Percentiles rank a stretch among this genome's conserved stretches.
phyloP scores from a whole-genome alignment of 495 filamentous ascomycete species.

The Penicillium cosmopolitanum region DNA sequence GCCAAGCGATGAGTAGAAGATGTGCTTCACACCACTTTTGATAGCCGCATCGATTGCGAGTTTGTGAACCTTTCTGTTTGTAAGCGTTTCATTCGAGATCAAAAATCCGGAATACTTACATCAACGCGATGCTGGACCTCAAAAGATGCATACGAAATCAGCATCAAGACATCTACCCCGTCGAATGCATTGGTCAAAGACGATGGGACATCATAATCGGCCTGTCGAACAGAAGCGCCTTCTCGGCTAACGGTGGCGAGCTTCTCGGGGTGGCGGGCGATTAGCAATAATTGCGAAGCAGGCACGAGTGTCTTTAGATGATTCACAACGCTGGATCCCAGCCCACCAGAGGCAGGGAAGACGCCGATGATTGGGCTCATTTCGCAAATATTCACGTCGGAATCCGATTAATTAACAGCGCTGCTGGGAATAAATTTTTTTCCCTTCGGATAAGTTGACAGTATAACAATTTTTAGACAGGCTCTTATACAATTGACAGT shows the following conservation, averaged over 20 bases:
- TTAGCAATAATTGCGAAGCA: constrained; percentile 43
- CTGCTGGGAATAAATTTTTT: too few species aligned
- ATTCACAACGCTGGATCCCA: constrained; percentile 50
- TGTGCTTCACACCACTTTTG: constrained; percentile 59
- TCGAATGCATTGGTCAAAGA: constrained; percentile 41
- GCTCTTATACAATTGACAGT: too few species aligned
- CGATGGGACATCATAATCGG: constrained; percentile 40
- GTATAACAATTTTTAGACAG: too few species aligned
- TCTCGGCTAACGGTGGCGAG: constrained; percentile 22
- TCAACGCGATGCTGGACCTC: constrained; percentile 40
- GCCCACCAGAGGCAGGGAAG: constrained; percentile 55
- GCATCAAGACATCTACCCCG: constrained; percentile 38
- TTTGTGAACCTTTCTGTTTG: constrained; percentile 42
- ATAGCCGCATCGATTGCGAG: constrained; percentile 61
- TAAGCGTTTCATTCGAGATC: constrained; percentile 3
- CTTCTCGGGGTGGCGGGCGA: constrained; percentile 50
- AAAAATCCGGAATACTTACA: constrained; percentile 16
- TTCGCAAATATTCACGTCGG: neutral
- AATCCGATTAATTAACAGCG: too few species aligned
- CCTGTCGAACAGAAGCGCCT: constrained; percentile 36
- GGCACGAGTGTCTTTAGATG: constrained; percentile 47
- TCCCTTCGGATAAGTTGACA: too few species aligned
- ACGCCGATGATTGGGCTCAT: constrained; percentile 45
- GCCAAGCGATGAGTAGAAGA: constrained; percentile 70
- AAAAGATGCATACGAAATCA: constrained; percentile 49